Evolutionary conservation across 441 rosid species (phyloP).

Genomic region (Flueggea neowawraea): DNA sequence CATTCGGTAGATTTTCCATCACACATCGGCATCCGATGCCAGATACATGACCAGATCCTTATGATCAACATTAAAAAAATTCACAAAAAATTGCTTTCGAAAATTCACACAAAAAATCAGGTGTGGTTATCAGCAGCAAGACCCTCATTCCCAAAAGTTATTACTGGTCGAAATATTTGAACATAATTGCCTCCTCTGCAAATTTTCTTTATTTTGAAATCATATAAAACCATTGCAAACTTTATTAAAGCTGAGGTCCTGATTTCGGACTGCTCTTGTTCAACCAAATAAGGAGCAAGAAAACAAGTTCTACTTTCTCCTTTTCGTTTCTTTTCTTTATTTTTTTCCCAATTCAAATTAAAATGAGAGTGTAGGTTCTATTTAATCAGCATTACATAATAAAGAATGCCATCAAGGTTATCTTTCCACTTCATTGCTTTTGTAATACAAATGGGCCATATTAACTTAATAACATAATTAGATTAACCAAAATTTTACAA

Average conservation of each 20-base stretch:
- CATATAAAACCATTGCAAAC: background rate
- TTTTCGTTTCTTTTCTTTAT: slow-evolving; percentile 13
- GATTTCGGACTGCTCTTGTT: slow-evolving; percentile 4
- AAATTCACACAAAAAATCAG: slow-evolving; percentile 5
- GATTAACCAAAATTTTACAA: no score
- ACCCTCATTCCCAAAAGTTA: background rate
- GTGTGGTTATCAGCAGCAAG: background rate
- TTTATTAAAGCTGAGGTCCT: slow-evolving; percentile 14
- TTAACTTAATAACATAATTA: background rate
- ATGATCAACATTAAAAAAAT: no score
- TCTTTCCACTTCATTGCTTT: background rate
- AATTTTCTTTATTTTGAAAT: slow-evolving; percentile 15
- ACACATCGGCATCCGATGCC: slow-evolving; percentile 27
- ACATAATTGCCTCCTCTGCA: background rate
- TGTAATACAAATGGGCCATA: background rate
- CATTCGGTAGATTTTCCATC: background rate
- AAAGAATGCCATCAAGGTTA: slow-evolving; percentile 2
- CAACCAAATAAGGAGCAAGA: background rate
- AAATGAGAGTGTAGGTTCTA: slow-evolving; percentile 12
- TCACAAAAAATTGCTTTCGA: no score
- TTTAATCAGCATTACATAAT: slow-evolving; percentile 5
- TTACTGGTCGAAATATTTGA: slow-evolving; percentile 1
- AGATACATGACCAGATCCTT: no score
- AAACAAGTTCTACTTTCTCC: slow-evolving; percentile 5
- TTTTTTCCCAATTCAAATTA: background rate